A percentile compares a stretch with the other conserved stretches of the same genome.
These are phyloP conservation scores for Colletotrichum brevisporum DNA, from an alignment of 2,329 filamentous ascomycete species.

Conservation along the genomic window DNA sequence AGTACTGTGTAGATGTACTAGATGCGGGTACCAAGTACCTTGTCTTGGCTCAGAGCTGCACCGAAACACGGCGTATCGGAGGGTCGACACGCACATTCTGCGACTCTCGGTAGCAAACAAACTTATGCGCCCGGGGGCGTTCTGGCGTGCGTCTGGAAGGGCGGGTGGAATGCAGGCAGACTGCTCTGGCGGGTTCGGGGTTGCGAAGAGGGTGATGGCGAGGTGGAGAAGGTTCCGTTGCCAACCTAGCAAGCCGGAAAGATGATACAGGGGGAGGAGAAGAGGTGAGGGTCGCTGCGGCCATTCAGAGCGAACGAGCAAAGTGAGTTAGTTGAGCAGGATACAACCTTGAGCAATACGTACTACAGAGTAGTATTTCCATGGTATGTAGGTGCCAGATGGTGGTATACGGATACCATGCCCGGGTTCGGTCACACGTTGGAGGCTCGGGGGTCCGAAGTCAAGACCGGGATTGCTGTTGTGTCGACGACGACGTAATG, in stretches of 20 bases:
- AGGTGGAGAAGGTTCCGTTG: conserved; percentile 33
- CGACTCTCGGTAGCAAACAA: conserved; percentile 8
- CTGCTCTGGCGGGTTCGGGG: neutral
- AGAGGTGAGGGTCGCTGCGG: conserved; percentile 28
- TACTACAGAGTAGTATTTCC: no score
- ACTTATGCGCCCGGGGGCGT: conserved; percentile 28
- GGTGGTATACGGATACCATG: no score
- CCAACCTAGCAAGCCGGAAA: neutral
- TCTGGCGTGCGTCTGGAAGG: conserved; percentile 40
- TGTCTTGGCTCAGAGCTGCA: conserved; percentile 12
- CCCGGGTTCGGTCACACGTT: no score
- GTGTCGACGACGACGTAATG: conserved; percentile 18
- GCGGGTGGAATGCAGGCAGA: conserved; percentile 31
- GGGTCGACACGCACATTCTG: neutral
- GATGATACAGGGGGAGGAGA: conserved; percentile 21
- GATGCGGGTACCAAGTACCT: conserved; percentile 11
- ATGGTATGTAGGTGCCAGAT: no score
- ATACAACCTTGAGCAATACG: no score
- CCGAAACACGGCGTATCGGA: conserved; percentile 20
- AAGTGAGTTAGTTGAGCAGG: no score
- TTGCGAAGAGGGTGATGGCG: neutral
- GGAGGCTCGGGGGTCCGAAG: conserved; percentile 8
- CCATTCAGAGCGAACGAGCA: conserved; percentile 11
- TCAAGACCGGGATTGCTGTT: conserved; percentile 19
- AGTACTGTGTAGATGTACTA: no score